Conservation (phyloP, 768 basidiomycete species). For the Naematelia encephala region DNA sequence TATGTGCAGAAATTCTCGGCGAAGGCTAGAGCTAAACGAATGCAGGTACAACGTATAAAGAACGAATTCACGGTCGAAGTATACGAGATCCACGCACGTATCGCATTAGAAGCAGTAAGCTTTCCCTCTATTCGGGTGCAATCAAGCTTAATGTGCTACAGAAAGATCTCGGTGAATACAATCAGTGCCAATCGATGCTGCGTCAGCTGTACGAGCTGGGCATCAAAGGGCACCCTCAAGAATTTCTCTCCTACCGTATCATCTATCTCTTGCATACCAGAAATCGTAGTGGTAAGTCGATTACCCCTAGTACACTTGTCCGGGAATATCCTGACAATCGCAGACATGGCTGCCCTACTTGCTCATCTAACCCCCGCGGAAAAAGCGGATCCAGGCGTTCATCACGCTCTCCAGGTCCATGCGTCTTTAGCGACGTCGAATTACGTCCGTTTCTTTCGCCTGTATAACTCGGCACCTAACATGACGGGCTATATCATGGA, state of each 20-base stretch:
- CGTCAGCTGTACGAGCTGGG: slow-evolving; percentile 89
- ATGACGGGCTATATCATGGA: slow-evolving; percentile 99
- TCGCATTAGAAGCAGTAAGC: slow-evolving; percentile 85
- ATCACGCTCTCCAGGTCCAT: slow-evolving; percentile 85
- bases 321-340: background rate
- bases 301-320: background rate
- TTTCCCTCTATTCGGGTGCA: background rate
- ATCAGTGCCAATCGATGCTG: slow-evolving; percentile 90
- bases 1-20: slow-evolving; percentile 44
- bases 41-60: slow-evolving; percentile 94
- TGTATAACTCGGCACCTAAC: slow-evolving; percentile 80
- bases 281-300: slow-evolving; percentile 85
- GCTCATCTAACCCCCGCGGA: slow-evolving; percentile 93
- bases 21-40: background rate
- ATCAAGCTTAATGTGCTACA: slow-evolving; percentile 48
- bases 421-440: slow-evolving; percentile 86
- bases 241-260: slow-evolving; percentile 96
- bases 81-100: slow-evolving; percentile 96
- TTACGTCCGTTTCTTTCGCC: slow-evolving; percentile 84
- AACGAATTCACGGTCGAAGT: slow-evolving; percentile 96
- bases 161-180: slow-evolving; percentile 98
- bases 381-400: slow-evolving; percentile 73
- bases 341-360: slow-evolving; percentile 94
- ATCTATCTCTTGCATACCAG: slow-evolving; percentile 91
- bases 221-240: slow-evolving; percentile 85